phyloP scores from a whole-genome alignment of 2,329 filamentous ascomycete species.

The Fusarium liriodendri region DNA sequence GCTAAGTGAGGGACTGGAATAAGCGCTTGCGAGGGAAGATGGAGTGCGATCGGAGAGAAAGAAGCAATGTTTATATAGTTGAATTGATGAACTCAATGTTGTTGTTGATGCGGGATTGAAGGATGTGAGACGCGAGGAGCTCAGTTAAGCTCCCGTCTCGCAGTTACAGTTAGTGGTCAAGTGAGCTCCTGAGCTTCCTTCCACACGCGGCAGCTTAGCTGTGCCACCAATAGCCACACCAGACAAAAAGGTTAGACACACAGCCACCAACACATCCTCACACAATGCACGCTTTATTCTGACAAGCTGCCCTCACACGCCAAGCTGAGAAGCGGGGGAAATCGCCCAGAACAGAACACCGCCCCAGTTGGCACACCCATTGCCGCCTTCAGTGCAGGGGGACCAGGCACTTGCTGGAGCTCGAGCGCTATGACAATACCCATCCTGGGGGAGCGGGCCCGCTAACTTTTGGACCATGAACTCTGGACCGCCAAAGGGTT shows the following conservation, averaged over 20 bases:
- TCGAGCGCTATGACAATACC: constrained; percentile 1
- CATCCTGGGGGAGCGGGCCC: constrained; percentile 21
- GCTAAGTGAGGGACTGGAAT: background rate
- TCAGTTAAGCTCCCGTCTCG: constrained; percentile 27
- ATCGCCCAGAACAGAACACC: constrained; percentile 3
- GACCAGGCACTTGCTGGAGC: constrained; percentile 23
- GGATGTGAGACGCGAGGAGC: constrained; percentile 24
- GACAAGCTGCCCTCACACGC: background rate
- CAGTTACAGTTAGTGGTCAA: constrained; percentile 17
- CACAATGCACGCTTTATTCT: constrained; percentile 1
- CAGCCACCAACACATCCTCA: too few species aligned
- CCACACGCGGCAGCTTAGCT: background rate
- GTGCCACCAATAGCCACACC: background rate
- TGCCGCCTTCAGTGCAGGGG: constrained; percentile 17
- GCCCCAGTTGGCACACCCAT: constrained; percentile 21
- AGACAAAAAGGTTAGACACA: constrained; percentile 5
- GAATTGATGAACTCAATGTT: constrained; percentile 13
- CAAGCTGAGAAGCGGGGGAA: constrained; percentile 34
- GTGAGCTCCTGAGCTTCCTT: constrained; percentile 31
- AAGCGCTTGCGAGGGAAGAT: background rate
- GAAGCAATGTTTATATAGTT: background rate
- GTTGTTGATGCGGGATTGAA: constrained; percentile 10
- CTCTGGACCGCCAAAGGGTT: background rate
- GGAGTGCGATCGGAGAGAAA: background rate
- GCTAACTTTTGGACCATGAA: constrained; percentile 22